phyloP scores from a whole-genome alignment of 176 grass and related monocot species.

The Zizania latifolia region DNA sequence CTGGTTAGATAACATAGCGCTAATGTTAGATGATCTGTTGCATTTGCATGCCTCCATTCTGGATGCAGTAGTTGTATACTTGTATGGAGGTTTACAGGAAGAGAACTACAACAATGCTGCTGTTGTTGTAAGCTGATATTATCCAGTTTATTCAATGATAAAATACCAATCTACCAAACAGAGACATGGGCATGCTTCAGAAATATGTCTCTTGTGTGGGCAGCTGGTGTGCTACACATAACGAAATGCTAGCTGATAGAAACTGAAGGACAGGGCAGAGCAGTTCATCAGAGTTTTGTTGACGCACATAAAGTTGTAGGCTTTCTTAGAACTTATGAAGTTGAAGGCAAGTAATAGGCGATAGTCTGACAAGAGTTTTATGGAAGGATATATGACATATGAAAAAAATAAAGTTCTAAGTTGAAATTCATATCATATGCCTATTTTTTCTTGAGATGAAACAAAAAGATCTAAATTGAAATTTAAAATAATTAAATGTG shows the following conservation, averaged over 20 bases:
- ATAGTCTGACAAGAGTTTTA: too few species aligned
- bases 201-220: background rate
- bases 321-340: too few species aligned
- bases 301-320: too few species aligned
- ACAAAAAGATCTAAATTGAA: too few species aligned
- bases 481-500: too few species aligned
- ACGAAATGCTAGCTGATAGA: background rate
- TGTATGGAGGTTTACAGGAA: background rate
- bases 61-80: background rate
- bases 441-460: too few species aligned
- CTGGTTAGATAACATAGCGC: constrained; percentile 2
- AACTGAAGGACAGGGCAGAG: background rate
- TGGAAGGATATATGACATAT: too few species aligned
- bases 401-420: too few species aligned
- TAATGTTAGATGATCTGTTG: constrained; percentile 13
- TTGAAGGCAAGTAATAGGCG: too few species aligned
- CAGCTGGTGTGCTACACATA: background rate
- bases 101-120: background rate
- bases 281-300: background rate
- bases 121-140: constrained; percentile 2
- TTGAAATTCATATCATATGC: too few species aligned
- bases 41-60: background rate
- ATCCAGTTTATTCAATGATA: background rate
- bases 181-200: background rate
- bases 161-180: background rate